Evolutionary conservation across 306 rosid species (phyloP).

Genomic region (Pterocarpus macrocarpus): DNA sequence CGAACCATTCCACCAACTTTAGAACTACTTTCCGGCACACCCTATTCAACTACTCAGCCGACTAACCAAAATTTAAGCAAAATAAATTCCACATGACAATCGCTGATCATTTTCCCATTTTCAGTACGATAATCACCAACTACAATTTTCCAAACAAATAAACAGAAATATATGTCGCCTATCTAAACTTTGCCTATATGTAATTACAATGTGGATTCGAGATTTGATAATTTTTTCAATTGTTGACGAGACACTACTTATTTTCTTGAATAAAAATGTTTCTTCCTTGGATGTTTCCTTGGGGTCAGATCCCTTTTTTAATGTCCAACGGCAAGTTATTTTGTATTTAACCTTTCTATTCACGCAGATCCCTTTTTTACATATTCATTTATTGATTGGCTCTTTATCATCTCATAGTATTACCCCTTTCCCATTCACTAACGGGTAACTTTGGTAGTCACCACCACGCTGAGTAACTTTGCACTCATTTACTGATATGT

Average conservation of each 20-base stretch:
- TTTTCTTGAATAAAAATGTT: too few relatives aligned
- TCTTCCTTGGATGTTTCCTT: neutral
- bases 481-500: neutral
- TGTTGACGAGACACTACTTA: neutral
- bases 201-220: neutral
- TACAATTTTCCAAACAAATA: neutral
- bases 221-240: slow-evolving; percentile 20
- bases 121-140: neutral
- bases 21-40: too few relatives aligned
- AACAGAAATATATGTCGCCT: neutral
- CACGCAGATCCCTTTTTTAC: neutral
- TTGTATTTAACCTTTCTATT: slow-evolving; percentile 18
- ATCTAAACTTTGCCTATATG: neutral
- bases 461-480: slow-evolving; percentile 27
- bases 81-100: neutral
- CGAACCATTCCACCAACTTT: too few relatives aligned
- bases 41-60: too few relatives aligned
- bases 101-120: neutral
- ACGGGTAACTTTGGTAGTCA: slow-evolving; percentile 18
- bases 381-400: slow-evolving; percentile 2
- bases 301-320: neutral
- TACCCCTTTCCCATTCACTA: slow-evolving; percentile 44
- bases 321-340: neutral
- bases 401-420: neutral
- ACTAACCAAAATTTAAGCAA: neutral